Evolutionary conservation across 2,329 filamentous ascomycete genomes (phyloP), one percentile per base, ranked within the genome.

Genomic region (Alternaria ventricosa): DNA sequence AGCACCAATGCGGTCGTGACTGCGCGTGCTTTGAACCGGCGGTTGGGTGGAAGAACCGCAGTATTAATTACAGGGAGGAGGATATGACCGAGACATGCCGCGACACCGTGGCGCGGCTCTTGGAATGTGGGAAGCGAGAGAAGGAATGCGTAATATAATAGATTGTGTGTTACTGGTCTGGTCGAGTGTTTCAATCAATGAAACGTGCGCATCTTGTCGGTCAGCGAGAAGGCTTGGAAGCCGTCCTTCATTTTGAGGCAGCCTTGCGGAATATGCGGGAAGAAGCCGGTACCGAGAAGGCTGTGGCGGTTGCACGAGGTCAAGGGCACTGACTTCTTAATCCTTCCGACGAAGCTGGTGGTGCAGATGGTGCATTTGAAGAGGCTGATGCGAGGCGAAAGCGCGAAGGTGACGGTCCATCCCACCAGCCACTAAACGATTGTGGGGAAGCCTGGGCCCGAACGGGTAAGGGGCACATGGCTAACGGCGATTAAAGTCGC

Each of bases 131-230:
- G 61, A 63, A 51, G 49, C 59, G 64, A 63, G 60, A 47, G 22
- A 55, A 57, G 54, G 41, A 56, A 56, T 54, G 43, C n/a, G 57
- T 62, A 76, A 77, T 78, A 57, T 77, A 78, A 72, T 78, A 77
- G 65, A 78, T 76, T 77, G 65, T 22, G 27, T 28, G 67, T 65
- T 69, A 69, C 66, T 64, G 64, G 57, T 61, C 63, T 61, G 64
- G 55, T 70, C 63, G 44, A 70, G 64, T 66, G 71, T 71, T 73
- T 71, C 71, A 67, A 72, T 61, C 63, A 65, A 57, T 55, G 62
- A 67, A 64, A 61, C 65, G 61, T 67, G 66, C 67, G 63, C 68
- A 69, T 68, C 63, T 63, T 55, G 54, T 65, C 41, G 30, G 22
- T 45, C 33, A 18, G 20, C 9, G 28, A 44, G 47, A 9, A 27